Base-by-base conservation (phyloP, 2,329 filamentous ascomycete species). In the Calonectria honghensis region DNA sequence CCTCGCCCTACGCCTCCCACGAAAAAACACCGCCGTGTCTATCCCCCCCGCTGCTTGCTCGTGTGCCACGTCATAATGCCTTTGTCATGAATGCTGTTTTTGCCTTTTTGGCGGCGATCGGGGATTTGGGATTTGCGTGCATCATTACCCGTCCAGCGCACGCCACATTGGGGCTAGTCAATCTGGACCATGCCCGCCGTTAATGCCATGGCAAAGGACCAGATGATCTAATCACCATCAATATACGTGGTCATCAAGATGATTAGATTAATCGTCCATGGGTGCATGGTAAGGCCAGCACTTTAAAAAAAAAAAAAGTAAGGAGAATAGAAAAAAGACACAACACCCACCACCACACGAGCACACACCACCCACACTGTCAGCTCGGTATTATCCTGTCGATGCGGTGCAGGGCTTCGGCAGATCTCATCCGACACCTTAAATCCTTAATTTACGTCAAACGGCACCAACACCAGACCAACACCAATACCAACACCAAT, bases 391-490 rank as follows among this genome's bases (percentile, higher is more conserved):
- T 48, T 13, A 24, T 48, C 45, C 45, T 48, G n/a, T 24, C 45
- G n/a, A 48, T 48, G 45, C 45, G 45, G 20, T 48, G 45, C 45
- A 48, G 24, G 13, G 45, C 45, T 13, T 48, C 45, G 45, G 45
- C 45, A 48, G 45, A 48, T 48, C 20, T 11, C 45, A 48, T 7
- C 45, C 45, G 45, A 48, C 20, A 48, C 45, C 45, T 48, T 48
- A 48, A 48, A 48, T 48, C 45, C 45, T 48, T 48, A 48, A 48
- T 48, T 48, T 24, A 48, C 45, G 45, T 48, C 45, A 48, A 48
- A 48, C 45, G 11, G n/a, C 45, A 48, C 45, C 45, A 48, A 11
- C 45, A 48, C 41, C 16, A 45, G 16, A 45, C 41, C 20, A 48
- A 48, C 41, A 18, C 16, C 41, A 24, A 24, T 24, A 2, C 16